phyloP scores from a whole-genome alignment of 176 grass and related monocot genomes.

The Avena atlantica region DNA sequence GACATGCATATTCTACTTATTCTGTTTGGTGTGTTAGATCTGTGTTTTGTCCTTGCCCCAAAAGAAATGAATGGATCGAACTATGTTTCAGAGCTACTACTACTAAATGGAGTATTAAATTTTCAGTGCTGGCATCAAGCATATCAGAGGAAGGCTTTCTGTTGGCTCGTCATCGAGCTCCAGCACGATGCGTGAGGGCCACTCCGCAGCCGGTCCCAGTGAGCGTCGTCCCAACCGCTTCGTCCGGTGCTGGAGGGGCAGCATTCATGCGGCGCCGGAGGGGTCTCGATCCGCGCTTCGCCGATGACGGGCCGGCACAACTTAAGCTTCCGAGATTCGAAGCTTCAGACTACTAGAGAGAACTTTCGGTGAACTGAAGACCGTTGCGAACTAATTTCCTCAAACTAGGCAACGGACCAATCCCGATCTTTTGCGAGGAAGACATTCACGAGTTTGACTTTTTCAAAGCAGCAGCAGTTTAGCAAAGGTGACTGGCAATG shows the following conservation, averaged over 20 bases:
- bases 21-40: not conserved
- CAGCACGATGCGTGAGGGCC: not conserved
- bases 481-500: not conserved
- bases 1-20: not conserved
- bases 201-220: not conserved
- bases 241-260: too few species aligned
- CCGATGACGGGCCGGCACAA: not conserved
- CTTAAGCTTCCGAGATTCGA: not conserved
- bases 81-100: not conserved
- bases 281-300: not conserved
- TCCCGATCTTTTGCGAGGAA: not conserved
- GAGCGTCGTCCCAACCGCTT: not conserved
- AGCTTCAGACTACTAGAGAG: not conserved
- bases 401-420: not conserved
- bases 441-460: not conserved
- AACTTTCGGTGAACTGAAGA: too few species aligned
- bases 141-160: not conserved
- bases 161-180: not conserved
- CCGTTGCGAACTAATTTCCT: not conserved
- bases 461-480: not conserved
- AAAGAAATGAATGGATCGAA: too few species aligned
- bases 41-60: not conserved
- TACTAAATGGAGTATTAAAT: too few species aligned
- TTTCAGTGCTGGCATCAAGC: not conserved
- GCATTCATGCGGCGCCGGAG: not conserved